Evolutionary conservation across 2,329 filamentous ascomycete species (phyloP).

Genomic region (Beauveria sp.): DNA sequence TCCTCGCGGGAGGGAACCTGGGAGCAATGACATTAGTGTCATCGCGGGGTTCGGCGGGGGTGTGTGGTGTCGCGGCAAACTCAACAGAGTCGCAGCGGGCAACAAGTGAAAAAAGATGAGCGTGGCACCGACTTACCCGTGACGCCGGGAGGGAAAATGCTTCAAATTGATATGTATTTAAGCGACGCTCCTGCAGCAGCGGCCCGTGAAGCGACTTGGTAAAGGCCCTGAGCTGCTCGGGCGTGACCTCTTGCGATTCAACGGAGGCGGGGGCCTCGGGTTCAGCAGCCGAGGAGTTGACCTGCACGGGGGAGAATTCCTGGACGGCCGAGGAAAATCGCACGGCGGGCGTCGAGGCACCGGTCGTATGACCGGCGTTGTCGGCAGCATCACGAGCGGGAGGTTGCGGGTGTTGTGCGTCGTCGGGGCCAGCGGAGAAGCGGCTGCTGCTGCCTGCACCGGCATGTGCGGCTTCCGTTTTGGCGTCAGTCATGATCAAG

Average conservation of each 20-base stretch:
- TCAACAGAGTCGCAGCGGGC: neutral
- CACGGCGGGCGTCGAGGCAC: conserved; percentile 39
- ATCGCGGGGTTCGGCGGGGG: neutral
- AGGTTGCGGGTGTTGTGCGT: conserved; percentile 16
- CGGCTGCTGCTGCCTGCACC: neutral
- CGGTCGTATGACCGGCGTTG: conserved; percentile 19
- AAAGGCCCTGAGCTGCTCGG: conserved; percentile 63
- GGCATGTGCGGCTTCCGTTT: conserved; percentile 4
- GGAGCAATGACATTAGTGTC: conserved; percentile 1
- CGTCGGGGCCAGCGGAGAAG: conserved; percentile 8
- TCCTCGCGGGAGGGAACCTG: conserved; percentile 56
- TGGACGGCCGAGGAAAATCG: conserved; percentile 65
- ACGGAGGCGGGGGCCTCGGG: conserved; percentile 18
- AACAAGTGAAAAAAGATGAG: neutral
- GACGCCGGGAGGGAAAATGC: conserved; percentile 81
- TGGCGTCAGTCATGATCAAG: conserved; percentile 11
- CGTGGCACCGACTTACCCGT: conserved; percentile 51
- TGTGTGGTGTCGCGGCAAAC: neutral
- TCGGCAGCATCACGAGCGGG: conserved; percentile 7
- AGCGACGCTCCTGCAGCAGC: conserved; percentile 71
- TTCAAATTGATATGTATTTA: conserved; percentile 85
- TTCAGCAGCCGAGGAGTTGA: conserved; percentile 16
- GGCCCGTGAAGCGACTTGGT: conserved; percentile 65
- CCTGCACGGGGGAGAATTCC: conserved; percentile 46
- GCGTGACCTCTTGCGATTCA: conserved; percentile 35